Conservation (phyloP, 2,329 filamentous ascomycete species). For the Talaromyces verruculosus region DNA sequence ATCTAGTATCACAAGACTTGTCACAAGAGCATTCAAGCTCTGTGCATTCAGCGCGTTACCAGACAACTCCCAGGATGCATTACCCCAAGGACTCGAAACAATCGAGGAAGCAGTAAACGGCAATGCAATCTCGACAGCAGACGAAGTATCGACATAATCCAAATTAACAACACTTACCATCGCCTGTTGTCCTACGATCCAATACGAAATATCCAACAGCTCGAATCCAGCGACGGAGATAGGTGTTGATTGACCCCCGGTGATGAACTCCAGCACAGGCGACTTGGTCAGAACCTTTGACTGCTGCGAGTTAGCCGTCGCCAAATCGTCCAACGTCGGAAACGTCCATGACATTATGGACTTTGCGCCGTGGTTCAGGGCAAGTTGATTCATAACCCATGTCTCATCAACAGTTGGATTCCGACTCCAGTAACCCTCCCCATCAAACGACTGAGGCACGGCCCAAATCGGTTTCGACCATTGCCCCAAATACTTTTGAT, state of each 20-base stretch:
- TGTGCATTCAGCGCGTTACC: conserved; percentile 3
- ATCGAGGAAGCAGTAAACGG: conserved; percentile 13
- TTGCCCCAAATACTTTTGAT: conserved; percentile 18
- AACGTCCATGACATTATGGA: conserved; percentile 21
- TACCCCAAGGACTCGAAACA: conserved; percentile 15
- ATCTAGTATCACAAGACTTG: conserved; percentile 17
- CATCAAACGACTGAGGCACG: conserved; percentile 20
- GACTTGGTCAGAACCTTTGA: conserved; percentile 16
- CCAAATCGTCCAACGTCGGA: conserved; percentile 13
- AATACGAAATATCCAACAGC: conserved; percentile 17
- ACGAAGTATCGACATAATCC: conserved; percentile 11
- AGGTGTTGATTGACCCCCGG: not conserved
- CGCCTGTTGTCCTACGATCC: conserved; percentile 16
- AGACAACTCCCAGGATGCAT: conserved; percentile 15
- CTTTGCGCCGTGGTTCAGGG: conserved; percentile 20
- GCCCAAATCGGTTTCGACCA: conserved; percentile 19
- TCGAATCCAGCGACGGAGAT: not conserved
- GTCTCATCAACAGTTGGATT: conserved; percentile 17
- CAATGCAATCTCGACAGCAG: conserved; percentile 6
- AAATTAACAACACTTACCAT: conserved; percentile 19
- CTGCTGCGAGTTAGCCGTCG: conserved; percentile 18
- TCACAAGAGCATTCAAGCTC: conserved; percentile 12
- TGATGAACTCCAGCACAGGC: conserved; percentile 20
- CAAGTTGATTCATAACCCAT: conserved; percentile 21
- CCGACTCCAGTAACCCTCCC: conserved; percentile 19